Conservation (phyloP, 164 flowering plant species). For the Tetracentron sinense region DNA sequence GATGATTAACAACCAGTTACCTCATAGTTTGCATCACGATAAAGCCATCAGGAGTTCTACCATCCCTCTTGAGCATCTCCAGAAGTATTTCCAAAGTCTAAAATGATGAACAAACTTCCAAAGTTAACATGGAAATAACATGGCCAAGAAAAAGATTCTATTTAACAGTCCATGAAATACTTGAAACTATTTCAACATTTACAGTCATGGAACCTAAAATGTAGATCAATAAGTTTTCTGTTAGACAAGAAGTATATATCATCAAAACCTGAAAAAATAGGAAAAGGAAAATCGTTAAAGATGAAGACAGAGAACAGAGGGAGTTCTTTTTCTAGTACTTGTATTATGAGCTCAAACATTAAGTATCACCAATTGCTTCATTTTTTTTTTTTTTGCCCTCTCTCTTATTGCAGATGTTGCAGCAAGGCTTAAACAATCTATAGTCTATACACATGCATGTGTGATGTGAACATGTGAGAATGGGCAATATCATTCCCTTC, state of each 20-base stretch:
- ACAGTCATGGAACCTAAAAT: not conserved
- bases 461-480: no score
- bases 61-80: slow-evolving; percentile 76
- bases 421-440: no score
- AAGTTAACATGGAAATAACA: slow-evolving; percentile 2
- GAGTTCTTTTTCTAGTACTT: no score
- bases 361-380: no score
- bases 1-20: slow-evolving; percentile 26
- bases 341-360: no score
- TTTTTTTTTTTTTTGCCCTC: no score
- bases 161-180: not conserved
- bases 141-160: not conserved
- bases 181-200: not conserved
- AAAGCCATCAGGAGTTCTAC: slow-evolving; percentile 53
- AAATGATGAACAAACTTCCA: not conserved
- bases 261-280: no score
- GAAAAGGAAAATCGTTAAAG: not conserved
- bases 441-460: no score
- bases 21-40: slow-evolving; percentile 70
- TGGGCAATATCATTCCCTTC: no score
- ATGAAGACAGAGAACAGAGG: not conserved
- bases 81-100: slow-evolving; percentile 70
- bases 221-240: not conserved
- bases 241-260: not conserved
- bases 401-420: no score